phyloP scores from a whole-genome alignment of 495 filamentous ascomycete genomes.

The Penicillium diatomitis region DNA sequence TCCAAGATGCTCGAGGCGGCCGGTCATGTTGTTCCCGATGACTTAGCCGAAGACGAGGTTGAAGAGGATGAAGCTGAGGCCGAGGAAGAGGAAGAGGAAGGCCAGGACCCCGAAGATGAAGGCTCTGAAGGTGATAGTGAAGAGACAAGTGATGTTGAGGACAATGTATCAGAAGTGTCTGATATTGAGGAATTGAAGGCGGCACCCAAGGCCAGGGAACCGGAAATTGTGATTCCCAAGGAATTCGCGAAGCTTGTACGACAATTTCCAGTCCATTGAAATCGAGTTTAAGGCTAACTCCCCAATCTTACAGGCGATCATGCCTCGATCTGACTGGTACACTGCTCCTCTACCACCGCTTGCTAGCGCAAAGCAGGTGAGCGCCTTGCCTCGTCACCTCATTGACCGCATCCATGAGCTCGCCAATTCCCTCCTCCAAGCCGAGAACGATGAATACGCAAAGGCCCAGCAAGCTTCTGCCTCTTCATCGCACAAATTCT shows the following conservation, averaged over 20 bases:
- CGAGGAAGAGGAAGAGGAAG: slow-evolving; percentile 16
- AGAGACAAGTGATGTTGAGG: slow-evolving; percentile 15
- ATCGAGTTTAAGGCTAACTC: slow-evolving; percentile 12
- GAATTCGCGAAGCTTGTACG: slow-evolving; percentile 38
- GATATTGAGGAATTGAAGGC: slow-evolving; percentile 15
- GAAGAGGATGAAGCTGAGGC: slow-evolving; percentile 30
- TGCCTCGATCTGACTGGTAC: slow-evolving; percentile 83
- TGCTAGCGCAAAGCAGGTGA: slow-evolving; percentile 35
- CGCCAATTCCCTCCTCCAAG: slow-evolving; percentile 63
- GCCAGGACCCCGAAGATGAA: slow-evolving; percentile 21
- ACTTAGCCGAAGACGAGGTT: slow-evolving; percentile 36
- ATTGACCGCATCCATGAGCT: slow-evolving; percentile 67
- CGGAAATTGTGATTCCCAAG: slow-evolving; percentile 23
- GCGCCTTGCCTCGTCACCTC: slow-evolving; percentile 43
- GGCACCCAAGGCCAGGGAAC: slow-evolving; percentile 4
- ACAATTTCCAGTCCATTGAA: background rate
- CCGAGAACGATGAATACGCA: slow-evolving; percentile 59
- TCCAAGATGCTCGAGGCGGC: slow-evolving; percentile 35
- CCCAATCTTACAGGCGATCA: slow-evolving; percentile 46
- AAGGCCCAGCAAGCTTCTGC: slow-evolving; percentile 40
- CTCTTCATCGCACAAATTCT: slow-evolving; percentile 84
- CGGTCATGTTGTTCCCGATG: slow-evolving; percentile 34
- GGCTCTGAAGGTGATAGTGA: slow-evolving; percentile 31
- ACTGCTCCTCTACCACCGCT: slow-evolving; percentile 52
- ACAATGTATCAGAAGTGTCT: slow-evolving; percentile 14